A percentile compares a stretch with the other conserved stretches of the same genome.
phyloP scores from a whole-genome alignment of 768 basidiomycete species.

The Sistotremastrum suecicum region DNA sequence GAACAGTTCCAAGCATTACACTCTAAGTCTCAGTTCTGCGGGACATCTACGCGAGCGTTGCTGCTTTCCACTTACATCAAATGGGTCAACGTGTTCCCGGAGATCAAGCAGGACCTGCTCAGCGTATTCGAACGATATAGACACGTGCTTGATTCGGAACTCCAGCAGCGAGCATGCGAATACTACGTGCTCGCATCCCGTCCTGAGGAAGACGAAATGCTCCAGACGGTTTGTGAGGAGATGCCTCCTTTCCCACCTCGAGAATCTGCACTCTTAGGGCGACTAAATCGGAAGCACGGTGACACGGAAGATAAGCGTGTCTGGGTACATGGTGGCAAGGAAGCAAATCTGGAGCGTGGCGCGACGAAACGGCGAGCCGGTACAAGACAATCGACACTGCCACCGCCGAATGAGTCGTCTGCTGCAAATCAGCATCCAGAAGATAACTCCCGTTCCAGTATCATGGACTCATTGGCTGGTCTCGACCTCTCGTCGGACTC shows the following conservation, averaged over 20 bases:
- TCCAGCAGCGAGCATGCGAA: slow-evolving; percentile 98
- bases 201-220: slow-evolving; percentile 79
- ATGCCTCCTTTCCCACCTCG: slow-evolving; percentile 98
- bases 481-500: slow-evolving; percentile 43
- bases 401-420: slow-evolving; percentile 19
- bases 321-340: slow-evolving; percentile 93
- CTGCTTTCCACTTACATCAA: slow-evolving; percentile 97
- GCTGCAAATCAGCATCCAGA: slow-evolving; percentile 20
- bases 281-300: slow-evolving; percentile 78
- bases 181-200: slow-evolving; percentile 80
- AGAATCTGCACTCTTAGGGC: slow-evolving; percentile 75
- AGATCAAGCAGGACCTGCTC: slow-evolving; percentile 88
- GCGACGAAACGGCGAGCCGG: slow-evolving; percentile 33
- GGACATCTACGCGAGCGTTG: slow-evolving; percentile 81
- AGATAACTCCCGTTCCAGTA: slow-evolving; percentile 20
- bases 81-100: slow-evolving; percentile 99
- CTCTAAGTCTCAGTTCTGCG: slow-evolving; percentile 89
- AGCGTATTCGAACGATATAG: slow-evolving; percentile 95
- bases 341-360: slow-evolving; percentile 71
- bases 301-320: slow-evolving; percentile 93
- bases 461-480: slow-evolving; percentile 68
- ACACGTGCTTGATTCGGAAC: slow-evolving; percentile 92
- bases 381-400: slow-evolving; percentile 29
- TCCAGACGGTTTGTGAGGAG: slow-evolving; percentile 94
- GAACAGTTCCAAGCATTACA: slow-evolving; percentile 92